Conservation (phyloP, 805 yeast species). For the Ogataea pignaliae region DNA sequence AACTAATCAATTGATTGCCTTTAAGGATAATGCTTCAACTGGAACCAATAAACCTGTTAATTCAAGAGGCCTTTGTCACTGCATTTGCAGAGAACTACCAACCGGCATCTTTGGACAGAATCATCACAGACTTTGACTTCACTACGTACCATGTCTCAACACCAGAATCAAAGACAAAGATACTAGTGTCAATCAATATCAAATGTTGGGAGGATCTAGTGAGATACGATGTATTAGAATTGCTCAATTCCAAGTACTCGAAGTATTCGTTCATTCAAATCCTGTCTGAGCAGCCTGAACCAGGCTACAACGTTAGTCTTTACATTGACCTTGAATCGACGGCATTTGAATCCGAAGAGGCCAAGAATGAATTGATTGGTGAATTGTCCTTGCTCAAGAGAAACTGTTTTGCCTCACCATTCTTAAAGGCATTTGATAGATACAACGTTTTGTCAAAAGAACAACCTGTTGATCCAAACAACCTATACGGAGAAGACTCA, state of each 20-base stretch:
- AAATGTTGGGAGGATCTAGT: slow-evolving; percentile 73
- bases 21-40: slow-evolving; percentile 66
- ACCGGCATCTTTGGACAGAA: slow-evolving; percentile 66
- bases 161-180: slow-evolving; percentile 63
- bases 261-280: slow-evolving; percentile 34
- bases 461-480: slow-evolving; percentile 35
- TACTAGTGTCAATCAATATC: slow-evolving; percentile 65
- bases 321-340: slow-evolving; percentile 47
- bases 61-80: slow-evolving; percentile 76
- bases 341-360: slow-evolving; percentile 37
- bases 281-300: slow-evolving; percentile 47
- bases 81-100: slow-evolving; percentile 48
- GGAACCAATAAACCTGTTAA: slow-evolving; percentile 76
- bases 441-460: slow-evolving; percentile 61
- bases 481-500: slow-evolving; percentile 37
- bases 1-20: neutral
- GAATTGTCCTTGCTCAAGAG: slow-evolving; percentile 76
- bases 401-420: slow-evolving; percentile 88
- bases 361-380: slow-evolving; percentile 47
- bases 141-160: slow-evolving; percentile 92
- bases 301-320: slow-evolving; percentile 78
- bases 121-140: slow-evolving; percentile 92
- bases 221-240: slow-evolving; percentile 58
- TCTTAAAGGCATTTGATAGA: slow-evolving; percentile 76
- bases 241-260: slow-evolving; percentile 50